These are phyloP conservation scores for Arthrobotrys entomopaga DNA, from an alignment of 2,329 filamentous ascomycete species.

Conservation along the genomic window DNA sequence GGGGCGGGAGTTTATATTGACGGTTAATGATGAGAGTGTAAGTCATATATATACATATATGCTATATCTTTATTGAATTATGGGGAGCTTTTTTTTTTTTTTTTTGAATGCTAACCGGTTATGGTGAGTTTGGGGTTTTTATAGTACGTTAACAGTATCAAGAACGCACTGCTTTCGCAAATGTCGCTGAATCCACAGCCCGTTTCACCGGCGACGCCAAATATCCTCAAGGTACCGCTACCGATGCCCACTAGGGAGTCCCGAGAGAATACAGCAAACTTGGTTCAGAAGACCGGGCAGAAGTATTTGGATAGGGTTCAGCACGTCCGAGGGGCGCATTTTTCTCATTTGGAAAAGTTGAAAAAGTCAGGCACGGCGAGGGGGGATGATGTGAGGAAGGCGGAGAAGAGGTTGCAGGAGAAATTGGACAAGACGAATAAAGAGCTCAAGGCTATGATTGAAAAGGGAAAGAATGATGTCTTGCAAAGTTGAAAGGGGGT, in stretches of 20 bases:
- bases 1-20: conserved; percentile 50
- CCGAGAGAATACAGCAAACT: conserved; percentile 32
- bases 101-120: background rate
- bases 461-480: conserved; percentile 48
- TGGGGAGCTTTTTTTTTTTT: background rate
- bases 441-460: conserved; percentile 47
- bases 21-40: conserved; percentile 53
- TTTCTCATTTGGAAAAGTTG: conserved; percentile 43
- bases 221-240: conserved; percentile 49
- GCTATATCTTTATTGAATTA: background rate
- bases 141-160: conserved; percentile 52
- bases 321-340: conserved; percentile 41
- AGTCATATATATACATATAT: background rate
- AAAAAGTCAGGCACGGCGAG: conserved; percentile 26
- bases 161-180: conserved; percentile 39
- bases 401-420: conserved; percentile 57
- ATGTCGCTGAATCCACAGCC: conserved; percentile 51
- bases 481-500: conserved; percentile 28
- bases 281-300: conserved; percentile 44
- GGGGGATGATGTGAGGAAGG: conserved; percentile 45
- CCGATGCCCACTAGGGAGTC: conserved; percentile 50
- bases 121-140: background rate
- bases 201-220: conserved; percentile 44
- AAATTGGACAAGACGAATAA: conserved; percentile 55
- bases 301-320: conserved; percentile 49